phyloP scores from a whole-genome alignment of 108 stramenopile genomes.

The Pseudonitzschia delicatissima region DNA sequence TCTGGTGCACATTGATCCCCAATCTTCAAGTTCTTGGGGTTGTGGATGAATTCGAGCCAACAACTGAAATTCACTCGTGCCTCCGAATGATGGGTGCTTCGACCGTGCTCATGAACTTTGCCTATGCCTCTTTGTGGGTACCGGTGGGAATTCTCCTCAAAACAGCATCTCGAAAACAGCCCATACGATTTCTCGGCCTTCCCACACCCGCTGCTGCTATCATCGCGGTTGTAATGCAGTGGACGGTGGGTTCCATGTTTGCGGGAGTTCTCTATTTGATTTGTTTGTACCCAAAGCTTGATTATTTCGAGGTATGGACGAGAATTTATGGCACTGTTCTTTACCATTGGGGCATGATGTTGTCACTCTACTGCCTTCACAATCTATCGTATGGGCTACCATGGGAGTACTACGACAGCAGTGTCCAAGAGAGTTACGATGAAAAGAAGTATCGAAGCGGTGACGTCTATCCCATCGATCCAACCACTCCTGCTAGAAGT shows the following conservation, averaged over 20 bases:
- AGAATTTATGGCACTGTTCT: constrained; percentile 17
- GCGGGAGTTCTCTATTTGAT: background rate
- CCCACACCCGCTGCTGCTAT: constrained; percentile 17
- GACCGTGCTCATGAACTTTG: background rate
- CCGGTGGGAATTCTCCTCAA: constrained; percentile 16
- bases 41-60: background rate
- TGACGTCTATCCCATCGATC: too few species aligned
- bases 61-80: background rate
- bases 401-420: too few species aligned
- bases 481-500: too few species aligned
- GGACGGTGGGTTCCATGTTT: background rate
- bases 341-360: constrained; percentile 23
- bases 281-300: too few species aligned
- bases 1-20: constrained; percentile 23
- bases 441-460: background rate
- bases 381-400: constrained; percentile 17
- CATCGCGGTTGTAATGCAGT: background rate
- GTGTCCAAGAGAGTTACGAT: too few species aligned
- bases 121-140: constrained; percentile 28
- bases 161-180: constrained; percentile 1
- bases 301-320: constrained; percentile 18
- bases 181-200: constrained; percentile 1
- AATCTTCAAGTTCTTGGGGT: constrained; percentile 1
- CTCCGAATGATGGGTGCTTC: background rate
- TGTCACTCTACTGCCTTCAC: constrained; percentile 17